Evolutionary conservation across 352 stramenopile species (phyloP), one percentile per base, ranked within the genome.

Genomic region (Phytophthora foliorum): DNA sequence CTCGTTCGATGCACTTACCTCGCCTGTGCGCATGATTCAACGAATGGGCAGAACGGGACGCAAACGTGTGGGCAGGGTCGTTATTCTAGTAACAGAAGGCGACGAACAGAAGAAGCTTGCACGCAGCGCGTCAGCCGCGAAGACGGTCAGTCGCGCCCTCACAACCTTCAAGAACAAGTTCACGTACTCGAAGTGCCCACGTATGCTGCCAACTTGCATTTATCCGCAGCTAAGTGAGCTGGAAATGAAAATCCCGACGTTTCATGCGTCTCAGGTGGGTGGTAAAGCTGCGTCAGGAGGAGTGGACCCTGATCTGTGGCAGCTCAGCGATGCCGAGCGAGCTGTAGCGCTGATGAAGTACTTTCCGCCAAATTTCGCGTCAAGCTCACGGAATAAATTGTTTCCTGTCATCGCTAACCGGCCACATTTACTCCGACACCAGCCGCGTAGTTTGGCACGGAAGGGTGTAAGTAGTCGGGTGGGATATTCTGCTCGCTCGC

Each of bases 41-140:
- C 85, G 98, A 19, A 98, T 98, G 79, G 98, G 98, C 1, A 84
- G 98, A 63, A 99, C 98, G 19, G 97, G 97, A 2, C 86, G 98
- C 36, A 99, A 99, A 71, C 91, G 97, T 22, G 86, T 98, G 31
- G 98, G 98, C 13, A 83, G 75, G 56, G 88, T 97, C 25, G 77
- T 98, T 19, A 92, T 97, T 13, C 49, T 98, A 2, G 86, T 98
- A 10, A 97, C 91, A 3, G 84, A 97, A 67, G 93, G 92, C 2
- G 85, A 96, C 48, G 92, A 98, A 72, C 81, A 97, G 49, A 92
- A 97, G 69, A 97, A 98, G 29, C 72, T 96, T 13, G 78, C 87
- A 8, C 76, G 84, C 5, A 95, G 88, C 65, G 84, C 91, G 5
- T 80, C 88, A 17, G 82, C 87, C 8, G 88, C 89, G 6, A 96